Conservation (phyloP, 2,329 filamentous ascomycete genomes). For the Stachybotrys chartarum region DNA sequence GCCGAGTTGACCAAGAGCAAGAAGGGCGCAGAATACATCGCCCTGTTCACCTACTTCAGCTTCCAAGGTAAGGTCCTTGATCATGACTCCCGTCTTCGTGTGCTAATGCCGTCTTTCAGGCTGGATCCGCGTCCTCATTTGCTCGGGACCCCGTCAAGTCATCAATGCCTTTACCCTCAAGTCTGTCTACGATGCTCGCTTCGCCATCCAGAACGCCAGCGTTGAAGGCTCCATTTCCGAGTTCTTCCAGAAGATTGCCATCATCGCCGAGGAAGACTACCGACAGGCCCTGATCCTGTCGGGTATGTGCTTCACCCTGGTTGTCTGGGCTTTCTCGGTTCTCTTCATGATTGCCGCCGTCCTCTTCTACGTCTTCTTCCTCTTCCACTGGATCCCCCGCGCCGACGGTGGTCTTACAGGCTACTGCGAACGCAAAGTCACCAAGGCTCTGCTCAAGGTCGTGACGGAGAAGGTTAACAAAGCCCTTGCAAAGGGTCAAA, state of each 20-base stretch:
- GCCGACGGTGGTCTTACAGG: constrained; percentile 72
- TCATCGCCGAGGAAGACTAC: constrained; percentile 64
- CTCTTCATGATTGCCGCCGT: constrained; percentile 68
- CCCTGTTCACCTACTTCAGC: constrained; percentile 83
- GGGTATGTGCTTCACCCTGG: constrained; percentile 85
- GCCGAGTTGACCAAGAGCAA: constrained; percentile 84
- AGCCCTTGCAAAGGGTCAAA: constrained; percentile 73
- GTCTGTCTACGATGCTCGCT: constrained; percentile 69
- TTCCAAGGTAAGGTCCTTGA: constrained; percentile 46
- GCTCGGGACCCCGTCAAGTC: constrained; percentile 85
- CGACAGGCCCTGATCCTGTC: constrained; percentile 77
- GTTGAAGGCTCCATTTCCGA: constrained; percentile 60
- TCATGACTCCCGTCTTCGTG: neutral
- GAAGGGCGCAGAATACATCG: constrained; percentile 84
- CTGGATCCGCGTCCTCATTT: constrained; percentile 83
- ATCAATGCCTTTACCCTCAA: constrained; percentile 87
- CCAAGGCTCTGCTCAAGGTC: constrained; percentile 74
- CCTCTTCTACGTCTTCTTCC: constrained; percentile 77
- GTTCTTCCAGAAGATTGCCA: constrained; percentile 77
- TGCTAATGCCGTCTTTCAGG: constrained; percentile 36
- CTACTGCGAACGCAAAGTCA: constrained; percentile 90
- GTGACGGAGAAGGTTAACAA: constrained; percentile 84
- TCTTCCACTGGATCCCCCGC: constrained; percentile 86
- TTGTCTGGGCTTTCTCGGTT: constrained; percentile 82
- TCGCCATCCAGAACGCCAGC: constrained; percentile 45